Percentiles rank a stretch among this genome's conserved stretches.
These are phyloP conservation scores for Lichtheimia ornata DNA, from an alignment of 371 early-diverging fungal genomes.

Conservation along the genomic window DNA sequence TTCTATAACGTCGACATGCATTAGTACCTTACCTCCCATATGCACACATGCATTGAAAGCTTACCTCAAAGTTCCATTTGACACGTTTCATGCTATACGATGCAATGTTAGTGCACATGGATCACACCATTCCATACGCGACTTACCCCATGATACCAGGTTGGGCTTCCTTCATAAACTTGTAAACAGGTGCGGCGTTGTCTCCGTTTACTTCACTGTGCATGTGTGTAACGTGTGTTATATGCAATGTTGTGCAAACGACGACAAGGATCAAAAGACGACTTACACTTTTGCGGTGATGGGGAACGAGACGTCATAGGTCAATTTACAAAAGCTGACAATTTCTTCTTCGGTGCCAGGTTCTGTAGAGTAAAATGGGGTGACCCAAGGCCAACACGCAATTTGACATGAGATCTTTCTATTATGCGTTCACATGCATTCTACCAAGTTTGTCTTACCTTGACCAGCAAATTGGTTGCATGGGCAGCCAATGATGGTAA, in stretches of 20 bases:
- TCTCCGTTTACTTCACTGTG: slow-evolving; percentile 79
- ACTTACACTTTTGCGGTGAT: slow-evolving; percentile 78
- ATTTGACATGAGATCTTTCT: too few relatives aligned
- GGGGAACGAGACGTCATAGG: slow-evolving; percentile 78
- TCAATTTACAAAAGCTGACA: slow-evolving; percentile 62
- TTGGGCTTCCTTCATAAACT: slow-evolving; percentile 69
- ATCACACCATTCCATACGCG: background rate
- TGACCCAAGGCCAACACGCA: too few relatives aligned
- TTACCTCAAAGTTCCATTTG: slow-evolving; percentile 79
- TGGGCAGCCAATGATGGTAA: slow-evolving; percentile 83
- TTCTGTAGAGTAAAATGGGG: slow-evolving; percentile 29
- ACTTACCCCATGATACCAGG: slow-evolving; percentile 62
- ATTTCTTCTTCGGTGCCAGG: slow-evolving; percentile 66
- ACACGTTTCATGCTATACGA: slow-evolving; percentile 51
- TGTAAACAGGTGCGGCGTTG: slow-evolving; percentile 72
- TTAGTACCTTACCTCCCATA: background rate
- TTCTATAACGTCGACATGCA: slow-evolving; percentile 36
- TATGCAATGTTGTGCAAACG: background rate
- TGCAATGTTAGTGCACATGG: background rate
- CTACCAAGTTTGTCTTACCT: slow-evolving; percentile 42
- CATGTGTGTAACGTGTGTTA: too few relatives aligned
- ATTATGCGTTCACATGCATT: too few relatives aligned
- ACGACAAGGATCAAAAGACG: background rate
- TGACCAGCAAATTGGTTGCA: slow-evolving; percentile 89
- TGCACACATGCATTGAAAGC: background rate